Conservation (phyloP, 2,329 filamentous ascomycete genomes). For the Colletotrichum sp. region DNA sequence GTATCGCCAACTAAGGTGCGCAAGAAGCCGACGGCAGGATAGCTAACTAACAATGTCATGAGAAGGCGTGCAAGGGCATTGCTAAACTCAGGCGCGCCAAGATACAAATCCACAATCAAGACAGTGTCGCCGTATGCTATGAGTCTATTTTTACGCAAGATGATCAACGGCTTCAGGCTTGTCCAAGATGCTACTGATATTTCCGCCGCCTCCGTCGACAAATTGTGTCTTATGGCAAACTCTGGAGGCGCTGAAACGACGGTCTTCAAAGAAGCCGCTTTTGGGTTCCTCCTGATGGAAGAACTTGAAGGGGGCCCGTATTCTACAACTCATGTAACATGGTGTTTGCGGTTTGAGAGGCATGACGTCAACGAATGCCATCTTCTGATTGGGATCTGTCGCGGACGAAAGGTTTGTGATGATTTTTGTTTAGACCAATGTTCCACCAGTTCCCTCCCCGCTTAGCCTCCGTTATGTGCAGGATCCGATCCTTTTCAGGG, state of each 20-base stretch:
- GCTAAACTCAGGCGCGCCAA: not conserved
- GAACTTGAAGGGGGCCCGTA: not conserved
- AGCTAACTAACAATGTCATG: accelerated
- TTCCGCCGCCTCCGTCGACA: not conserved
- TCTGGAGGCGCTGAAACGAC: not conserved
- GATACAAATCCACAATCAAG: not conserved
- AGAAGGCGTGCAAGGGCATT: accelerated
- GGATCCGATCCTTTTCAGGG: not conserved
- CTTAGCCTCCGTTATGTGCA: not conserved
- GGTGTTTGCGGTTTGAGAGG: not conserved
- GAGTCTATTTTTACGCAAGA: not conserved
- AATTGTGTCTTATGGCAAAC: not conserved
- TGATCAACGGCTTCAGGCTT: not conserved
- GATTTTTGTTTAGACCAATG: not conserved
- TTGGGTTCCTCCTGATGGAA: not conserved
- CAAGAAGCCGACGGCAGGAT: not conserved
- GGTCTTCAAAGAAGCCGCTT: not conserved
- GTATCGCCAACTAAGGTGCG: no score
- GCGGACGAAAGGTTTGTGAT: not conserved
- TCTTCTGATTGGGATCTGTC: not conserved
- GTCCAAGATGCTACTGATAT: not conserved
- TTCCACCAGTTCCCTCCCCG: not conserved
- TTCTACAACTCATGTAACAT: not conserved
- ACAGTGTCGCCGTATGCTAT: not conserved
- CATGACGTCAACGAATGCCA: not conserved